Conservation (phyloP, 2,329 filamentous ascomycete genomes). For the Onygena corvina region DNA sequence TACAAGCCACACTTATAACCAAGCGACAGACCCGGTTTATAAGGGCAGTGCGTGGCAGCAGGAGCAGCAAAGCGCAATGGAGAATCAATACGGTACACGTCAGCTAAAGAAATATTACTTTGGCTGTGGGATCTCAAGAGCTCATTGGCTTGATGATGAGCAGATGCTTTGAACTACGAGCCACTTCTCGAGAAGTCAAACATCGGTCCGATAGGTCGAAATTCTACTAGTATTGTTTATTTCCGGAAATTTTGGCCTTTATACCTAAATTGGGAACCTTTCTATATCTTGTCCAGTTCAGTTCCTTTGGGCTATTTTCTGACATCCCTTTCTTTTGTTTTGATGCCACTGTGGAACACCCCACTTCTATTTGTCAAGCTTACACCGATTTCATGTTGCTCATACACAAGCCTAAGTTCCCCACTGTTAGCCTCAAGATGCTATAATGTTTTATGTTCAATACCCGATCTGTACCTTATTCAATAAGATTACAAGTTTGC, state of each 20-base stretch:
- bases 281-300: background rate
- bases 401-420: background rate
- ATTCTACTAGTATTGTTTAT: background rate
- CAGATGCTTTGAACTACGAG: slow-evolving; percentile 16
- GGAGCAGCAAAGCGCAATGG: slow-evolving; percentile 19
- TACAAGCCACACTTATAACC: slow-evolving; percentile 23
- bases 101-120: slow-evolving; percentile 24
- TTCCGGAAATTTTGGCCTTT: background rate
- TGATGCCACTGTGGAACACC: too few species aligned
- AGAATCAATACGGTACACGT: slow-evolving; percentile 30
- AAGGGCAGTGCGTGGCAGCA: slow-evolving; percentile 30
- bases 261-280: background rate
- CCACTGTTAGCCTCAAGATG: background rate
- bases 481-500: background rate
- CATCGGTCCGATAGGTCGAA: background rate
- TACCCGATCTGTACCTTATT: background rate
- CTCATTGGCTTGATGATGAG: slow-evolving; percentile 18
- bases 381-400: background rate
- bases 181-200: background rate
- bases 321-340: too few species aligned
- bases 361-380: background rate
- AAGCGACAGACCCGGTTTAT: slow-evolving; percentile 33
- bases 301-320: background rate
- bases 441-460: background rate
- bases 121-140: slow-evolving; percentile 15